Evolutionary conservation across 2,329 filamentous ascomycete genomes (phyloP), one percentile per base, ranked within the genome.

Genomic region (Purpureocillium lavendulum): DNA sequence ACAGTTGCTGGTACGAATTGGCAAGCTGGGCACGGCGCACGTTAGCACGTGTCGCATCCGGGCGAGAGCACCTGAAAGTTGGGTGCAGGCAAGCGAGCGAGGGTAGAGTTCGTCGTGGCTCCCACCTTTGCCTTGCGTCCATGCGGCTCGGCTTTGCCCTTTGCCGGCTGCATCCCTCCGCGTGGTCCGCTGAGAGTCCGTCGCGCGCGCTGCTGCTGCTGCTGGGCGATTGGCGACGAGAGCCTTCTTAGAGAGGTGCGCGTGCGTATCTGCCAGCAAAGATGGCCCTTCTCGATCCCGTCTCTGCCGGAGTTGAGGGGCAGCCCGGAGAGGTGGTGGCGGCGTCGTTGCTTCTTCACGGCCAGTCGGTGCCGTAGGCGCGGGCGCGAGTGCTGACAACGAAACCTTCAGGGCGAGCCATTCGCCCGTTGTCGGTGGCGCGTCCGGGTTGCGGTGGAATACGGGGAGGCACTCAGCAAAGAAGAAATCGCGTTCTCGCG

Each of bases 1-100:
- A 79, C 55, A 98, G 77, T 67, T 94, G 85, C 70, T 94, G 86
- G 69, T 98, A 98, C 52, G 92, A 97, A 65, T 83, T 86, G 61
- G 89, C 87, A 71, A 98, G 89, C 89, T 96, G 37, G 28, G 11
- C 7, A 34, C n/a, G 18, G 11, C 29, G 29, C 11, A 3, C n/a
- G 15, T 38, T 13, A 35, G 30, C 26, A 33, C 13, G 21, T 30
- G 13, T 30, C 13, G 35, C n/a, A 10, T 26, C 21, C 33, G 31
- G 17, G 40, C 33, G n/a, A n/a, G n/a, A n/a, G n/a, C n/a, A n/a
- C n/a, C n/a, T n/a, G n/a, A n/a, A n/a, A n/a, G n/a, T n/a, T n/a
- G 15, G 32, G 33, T 21, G n/a, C 32, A n/a, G 6, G 17, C 33
- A n/a, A n/a, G 36, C 36, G 21, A 5, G 28, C 4, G 15, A 17